Conservation (phyloP, 495 filamentous ascomycete species). For the Podospora anserina region DNA sequence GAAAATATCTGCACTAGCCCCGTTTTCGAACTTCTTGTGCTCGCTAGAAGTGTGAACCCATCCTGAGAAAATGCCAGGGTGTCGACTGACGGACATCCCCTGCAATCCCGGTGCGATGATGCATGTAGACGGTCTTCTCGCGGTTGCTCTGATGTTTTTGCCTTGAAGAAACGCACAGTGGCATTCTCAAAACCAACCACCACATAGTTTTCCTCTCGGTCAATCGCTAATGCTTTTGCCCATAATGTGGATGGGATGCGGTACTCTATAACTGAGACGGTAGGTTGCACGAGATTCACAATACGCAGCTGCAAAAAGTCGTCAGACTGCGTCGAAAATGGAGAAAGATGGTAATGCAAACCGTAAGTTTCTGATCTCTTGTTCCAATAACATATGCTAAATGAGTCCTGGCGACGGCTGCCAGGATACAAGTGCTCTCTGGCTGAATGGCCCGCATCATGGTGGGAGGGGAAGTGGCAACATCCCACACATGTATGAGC, state of each 20-base stretch:
- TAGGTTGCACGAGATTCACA: constrained; percentile 31
- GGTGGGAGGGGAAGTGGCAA: constrained; percentile 30
- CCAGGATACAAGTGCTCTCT: constrained; percentile 38
- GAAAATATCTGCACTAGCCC: constrained; percentile 34
- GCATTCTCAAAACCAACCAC: constrained; percentile 38
- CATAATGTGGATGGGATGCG: constrained; percentile 36
- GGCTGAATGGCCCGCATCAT: constrained; percentile 28
- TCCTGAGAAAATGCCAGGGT: constrained; percentile 38
- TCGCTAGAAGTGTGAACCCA: constrained; percentile 35
- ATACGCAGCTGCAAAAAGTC: constrained; percentile 30
- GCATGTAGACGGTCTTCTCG: constrained; percentile 37
- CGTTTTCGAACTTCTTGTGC: constrained; percentile 30
- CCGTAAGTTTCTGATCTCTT: constrained; percentile 37
- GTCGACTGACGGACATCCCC: constrained; percentile 33
- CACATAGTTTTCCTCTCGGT: constrained; percentile 34
- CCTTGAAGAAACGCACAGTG: constrained; percentile 37
- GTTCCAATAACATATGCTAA: constrained; percentile 38
- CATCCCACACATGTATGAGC: constrained; percentile 38
- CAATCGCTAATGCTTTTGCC: constrained; percentile 35
- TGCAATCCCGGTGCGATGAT: constrained; percentile 30
- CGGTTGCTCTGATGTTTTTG: constrained; percentile 28
- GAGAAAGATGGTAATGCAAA: constrained; percentile 15
- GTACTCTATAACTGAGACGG: constrained; percentile 30
- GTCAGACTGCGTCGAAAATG: neutral
- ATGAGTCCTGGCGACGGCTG: constrained; percentile 31